phyloP scores from a whole-genome alignment of 2,329 filamentous ascomycete species.

The Lachnellula arida region DNA sequence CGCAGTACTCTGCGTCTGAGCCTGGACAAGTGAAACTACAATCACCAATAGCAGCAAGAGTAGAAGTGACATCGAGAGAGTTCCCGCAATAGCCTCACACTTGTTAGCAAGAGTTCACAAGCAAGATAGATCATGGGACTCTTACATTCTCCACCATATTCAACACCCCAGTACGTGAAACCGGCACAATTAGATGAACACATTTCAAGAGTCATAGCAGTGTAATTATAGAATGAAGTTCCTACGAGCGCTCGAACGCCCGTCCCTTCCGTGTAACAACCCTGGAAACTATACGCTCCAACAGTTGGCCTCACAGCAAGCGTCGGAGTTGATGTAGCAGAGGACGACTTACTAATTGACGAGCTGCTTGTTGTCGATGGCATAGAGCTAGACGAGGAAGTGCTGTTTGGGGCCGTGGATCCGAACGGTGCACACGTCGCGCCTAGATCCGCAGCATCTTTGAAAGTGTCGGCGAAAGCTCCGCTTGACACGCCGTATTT shows the following conservation, averaged over 20 bases:
- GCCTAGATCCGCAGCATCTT: conserved; percentile 40
- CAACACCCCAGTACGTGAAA: conserved; percentile 36
- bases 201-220: conserved; percentile 31
- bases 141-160: conserved; percentile 36
- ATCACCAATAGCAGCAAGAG: conserved; percentile 14
- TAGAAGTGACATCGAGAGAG: conserved; percentile 13
- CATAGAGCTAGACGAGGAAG: neutral
- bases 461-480: conserved; percentile 43
- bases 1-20: conserved; percentile 31
- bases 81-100: conserved; percentile 30
- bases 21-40: conserved; percentile 27
- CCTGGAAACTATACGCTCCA: conserved; percentile 23
- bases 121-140: neutral
- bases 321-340: conserved; percentile 19
- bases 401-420: conserved; percentile 5
- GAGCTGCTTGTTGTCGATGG: conserved; percentile 1
- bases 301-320: conserved; percentile 16
- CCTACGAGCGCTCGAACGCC: conserved; percentile 16
- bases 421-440: conserved; percentile 40
- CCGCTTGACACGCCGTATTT: conserved; percentile 26
- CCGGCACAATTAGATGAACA: conserved; percentile 29
- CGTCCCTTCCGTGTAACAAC: conserved; percentile 23
- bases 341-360: neutral
- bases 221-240: conserved; percentile 19
- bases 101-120: conserved; percentile 15